These are phyloP conservation scores for Epichloe gansuensis DNA, from an alignment of 2,329 filamentous ascomycete genomes.

Conservation along the genomic window DNA sequence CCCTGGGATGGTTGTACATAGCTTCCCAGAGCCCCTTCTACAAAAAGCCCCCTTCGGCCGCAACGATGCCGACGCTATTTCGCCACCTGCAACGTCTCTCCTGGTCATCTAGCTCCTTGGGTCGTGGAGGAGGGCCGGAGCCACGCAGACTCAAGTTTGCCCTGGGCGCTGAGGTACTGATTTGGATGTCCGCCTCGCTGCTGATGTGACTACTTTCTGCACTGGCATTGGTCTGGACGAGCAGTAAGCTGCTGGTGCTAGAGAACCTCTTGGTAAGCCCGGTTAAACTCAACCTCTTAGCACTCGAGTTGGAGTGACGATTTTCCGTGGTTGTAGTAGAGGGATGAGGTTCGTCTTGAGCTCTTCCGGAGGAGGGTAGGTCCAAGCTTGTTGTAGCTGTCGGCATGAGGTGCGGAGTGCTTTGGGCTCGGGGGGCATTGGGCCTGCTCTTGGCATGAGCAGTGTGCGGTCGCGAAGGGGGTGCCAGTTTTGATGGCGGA, in stretches of 20 bases:
- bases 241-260: slow-evolving; percentile 46
- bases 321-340: slow-evolving; percentile 24
- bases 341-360: slow-evolving; percentile 15
- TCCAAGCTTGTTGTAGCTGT: slow-evolving; percentile 13
- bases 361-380: slow-evolving; percentile 9
- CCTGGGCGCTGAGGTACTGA: slow-evolving; percentile 20
- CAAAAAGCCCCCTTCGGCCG: slow-evolving; percentile 38
- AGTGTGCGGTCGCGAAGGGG: slow-evolving; percentile 36
- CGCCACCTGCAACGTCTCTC: slow-evolving; percentile 43
- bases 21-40: not conserved
- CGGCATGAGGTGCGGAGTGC: slow-evolving; percentile 32
- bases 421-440: slow-evolving; percentile 29
- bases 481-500: slow-evolving; percentile 6
- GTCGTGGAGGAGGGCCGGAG: slow-evolving; percentile 17
- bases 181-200: slow-evolving; percentile 30
- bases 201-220: slow-evolving; percentile 34
- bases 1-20: too few species aligned
- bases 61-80: slow-evolving; percentile 41
- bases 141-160: slow-evolving; percentile 31
- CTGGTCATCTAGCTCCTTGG: slow-evolving; percentile 22
- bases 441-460: slow-evolving; percentile 37
- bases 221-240: slow-evolving; percentile 44
- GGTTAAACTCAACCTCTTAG: slow-evolving; percentile 46
- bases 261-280: slow-evolving; percentile 49
- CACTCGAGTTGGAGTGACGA: slow-evolving; percentile 39